phyloP scores from a whole-genome alignment of 495 filamentous ascomycete species.

The Pseudomonodictys pantanalensis region DNA sequence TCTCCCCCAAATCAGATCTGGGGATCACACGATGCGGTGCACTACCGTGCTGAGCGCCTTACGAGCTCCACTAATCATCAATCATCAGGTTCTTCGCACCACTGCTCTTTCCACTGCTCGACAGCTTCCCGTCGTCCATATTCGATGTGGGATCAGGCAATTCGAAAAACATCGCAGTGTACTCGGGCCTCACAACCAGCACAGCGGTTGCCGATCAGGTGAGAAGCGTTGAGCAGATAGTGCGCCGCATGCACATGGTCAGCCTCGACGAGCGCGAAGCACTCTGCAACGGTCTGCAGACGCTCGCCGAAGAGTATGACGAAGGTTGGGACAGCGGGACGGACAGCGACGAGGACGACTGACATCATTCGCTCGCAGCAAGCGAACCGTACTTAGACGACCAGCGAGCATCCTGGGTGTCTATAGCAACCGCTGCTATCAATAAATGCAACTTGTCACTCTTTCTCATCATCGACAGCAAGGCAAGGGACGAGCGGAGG shows the following conservation, averaged over 20 bases:
- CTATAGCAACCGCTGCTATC: conserved; percentile 16
- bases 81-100: conserved; percentile 52
- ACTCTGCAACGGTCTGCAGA: conserved; percentile 76
- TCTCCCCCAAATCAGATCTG: too few relatives aligned
- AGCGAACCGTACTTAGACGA: conserved; percentile 42
- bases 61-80: conserved; percentile 6
- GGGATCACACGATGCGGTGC: neutral
- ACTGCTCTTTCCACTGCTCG: conserved; percentile 71
- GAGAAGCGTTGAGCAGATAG: conserved; percentile 61
- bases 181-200: conserved; percentile 69
- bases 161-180: conserved; percentile 52
- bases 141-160: conserved; percentile 49
- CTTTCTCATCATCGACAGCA: neutral
- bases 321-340: conserved; percentile 75
- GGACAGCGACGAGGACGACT: conserved; percentile 73
- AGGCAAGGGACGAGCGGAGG: too few relatives aligned
- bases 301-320: conserved; percentile 82
- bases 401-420: neutral
- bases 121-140: conserved; percentile 70
- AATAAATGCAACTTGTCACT: conserved; percentile 12
- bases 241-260: conserved; percentile 54
- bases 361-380: neutral
- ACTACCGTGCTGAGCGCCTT: conserved; percentile 2
- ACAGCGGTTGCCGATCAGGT: conserved; percentile 65
- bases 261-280: conserved; percentile 76